Percentiles rank a stretch among this genome's conserved stretches.
These are phyloP conservation scores for Diaporthe amygdali DNA, from an alignment of 2,329 filamentous ascomycete species.

Conservation along the genomic window DNA sequence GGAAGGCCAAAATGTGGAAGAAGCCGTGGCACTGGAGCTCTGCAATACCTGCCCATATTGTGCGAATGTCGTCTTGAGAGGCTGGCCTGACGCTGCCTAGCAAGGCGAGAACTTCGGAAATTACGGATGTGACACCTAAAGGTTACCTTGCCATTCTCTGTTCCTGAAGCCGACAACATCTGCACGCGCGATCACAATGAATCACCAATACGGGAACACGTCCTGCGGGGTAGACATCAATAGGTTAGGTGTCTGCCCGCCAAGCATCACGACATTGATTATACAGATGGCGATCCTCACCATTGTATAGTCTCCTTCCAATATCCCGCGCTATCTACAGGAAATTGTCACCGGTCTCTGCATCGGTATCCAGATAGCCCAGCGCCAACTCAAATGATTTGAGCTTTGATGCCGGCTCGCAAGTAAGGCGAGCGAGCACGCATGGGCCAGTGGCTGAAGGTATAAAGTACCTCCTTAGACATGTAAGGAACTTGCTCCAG, in stretches of 20 bases:
- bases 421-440: conserved; percentile 11
- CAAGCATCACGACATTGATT: conserved; percentile 12
- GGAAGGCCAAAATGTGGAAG: background rate
- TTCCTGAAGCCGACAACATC: background rate
- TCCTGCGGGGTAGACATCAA: background rate
- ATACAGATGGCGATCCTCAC: background rate
- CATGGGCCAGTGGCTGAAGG: background rate
- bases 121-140: background rate
- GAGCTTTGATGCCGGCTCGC: conserved; percentile 4
- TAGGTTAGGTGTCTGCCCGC: background rate
- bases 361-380: background rate
- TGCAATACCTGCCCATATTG: background rate
- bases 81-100: background rate
- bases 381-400: background rate
- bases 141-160: background rate
- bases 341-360: background rate
- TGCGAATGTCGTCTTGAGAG: background rate
- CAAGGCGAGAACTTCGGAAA: background rate
- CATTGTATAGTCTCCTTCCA: background rate
- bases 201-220: background rate
- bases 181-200: background rate
- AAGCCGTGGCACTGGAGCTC: background rate
- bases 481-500: background rate
- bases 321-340: background rate
- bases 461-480: background rate